These are phyloP conservation scores for Wickerhamiella nectarea DNA, from an alignment of 805 yeast genomes.

Conservation along the genomic window DNA sequence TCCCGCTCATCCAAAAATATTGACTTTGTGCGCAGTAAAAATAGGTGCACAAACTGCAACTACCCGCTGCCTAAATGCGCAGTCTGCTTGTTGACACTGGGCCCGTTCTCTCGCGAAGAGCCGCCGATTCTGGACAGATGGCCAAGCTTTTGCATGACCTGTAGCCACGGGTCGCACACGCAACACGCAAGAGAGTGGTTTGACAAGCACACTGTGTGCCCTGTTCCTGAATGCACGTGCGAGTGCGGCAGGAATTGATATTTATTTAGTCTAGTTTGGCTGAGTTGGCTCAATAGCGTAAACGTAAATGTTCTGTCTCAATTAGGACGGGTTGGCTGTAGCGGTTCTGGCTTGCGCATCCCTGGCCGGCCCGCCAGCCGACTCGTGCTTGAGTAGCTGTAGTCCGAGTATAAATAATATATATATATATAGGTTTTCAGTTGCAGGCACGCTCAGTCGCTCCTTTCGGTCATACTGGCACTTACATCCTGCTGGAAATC, in stretches of 20 bases:
- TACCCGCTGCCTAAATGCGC: slow-evolving; percentile 82
- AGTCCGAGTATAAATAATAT: too few species aligned
- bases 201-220: slow-evolving; percentile 71
- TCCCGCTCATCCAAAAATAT: not conserved
- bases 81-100: slow-evolving; percentile 68
- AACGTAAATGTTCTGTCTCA: too few species aligned
- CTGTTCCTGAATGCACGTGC: slow-evolving; percentile 88
- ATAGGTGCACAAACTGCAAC: slow-evolving; percentile 70
- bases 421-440: too few species aligned
- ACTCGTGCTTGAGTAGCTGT: too few species aligned
- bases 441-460: too few species aligned
- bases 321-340: too few species aligned
- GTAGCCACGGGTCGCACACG: slow-evolving; percentile 91
- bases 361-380: too few species aligned
- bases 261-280: too few species aligned
- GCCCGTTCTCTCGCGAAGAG: slow-evolving; percentile 27
- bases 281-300: too few species aligned
- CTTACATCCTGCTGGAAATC: slow-evolving; percentile 1
- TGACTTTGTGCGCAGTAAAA: not conserved
- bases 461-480: slow-evolving; percentile 4
- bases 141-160: slow-evolving; percentile 83
- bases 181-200: slow-evolving; percentile 97
- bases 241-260: slow-evolving; percentile 35
- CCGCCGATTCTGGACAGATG: slow-evolving; percentile 35
- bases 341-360: too few species aligned